phyloP scores from a whole-genome alignment of 2,329 filamentous ascomycete species.

The Xylaria multiplex region DNA sequence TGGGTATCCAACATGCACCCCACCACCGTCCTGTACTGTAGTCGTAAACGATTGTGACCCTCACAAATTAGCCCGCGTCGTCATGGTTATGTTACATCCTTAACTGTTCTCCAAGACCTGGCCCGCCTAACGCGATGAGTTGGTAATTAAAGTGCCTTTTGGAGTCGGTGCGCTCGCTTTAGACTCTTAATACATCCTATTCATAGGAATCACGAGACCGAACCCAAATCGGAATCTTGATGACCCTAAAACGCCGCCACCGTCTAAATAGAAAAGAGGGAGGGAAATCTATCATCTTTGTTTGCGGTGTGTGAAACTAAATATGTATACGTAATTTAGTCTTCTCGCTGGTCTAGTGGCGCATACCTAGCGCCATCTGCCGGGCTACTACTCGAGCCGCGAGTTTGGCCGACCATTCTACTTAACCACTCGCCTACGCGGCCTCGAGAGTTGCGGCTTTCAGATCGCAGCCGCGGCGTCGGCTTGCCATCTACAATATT shows the following conservation, averaged over 20 bases:
- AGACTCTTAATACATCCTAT: constrained; percentile 11
- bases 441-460: constrained; percentile 48
- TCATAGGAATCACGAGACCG: constrained; percentile 23
- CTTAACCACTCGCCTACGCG: constrained; percentile 62
- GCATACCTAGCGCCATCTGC: constrained; percentile 52
- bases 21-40: background rate
- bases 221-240: constrained; percentile 36
- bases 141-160: constrained; percentile 24
- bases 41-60: constrained; percentile 10
- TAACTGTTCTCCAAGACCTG: constrained; percentile 7
- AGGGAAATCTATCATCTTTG: constrained; percentile 38
- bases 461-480: constrained; percentile 54
- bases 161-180: constrained; percentile 16
- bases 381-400: constrained; percentile 49
- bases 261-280: constrained; percentile 43
- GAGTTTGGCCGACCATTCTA: constrained; percentile 53
- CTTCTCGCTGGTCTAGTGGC: constrained; percentile 55
- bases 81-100: constrained; percentile 16
- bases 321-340: constrained; percentile 45
- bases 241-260: constrained; percentile 35
- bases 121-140: constrained; percentile 13
- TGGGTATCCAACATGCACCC: constrained; percentile 2
- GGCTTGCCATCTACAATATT: constrained; percentile 59
- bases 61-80: constrained; percentile 2
- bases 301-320: constrained; percentile 32